phyloP scores from a whole-genome alignment of 1,284 basidiomycete species.

The Moniliophthora roreri region DNA sequence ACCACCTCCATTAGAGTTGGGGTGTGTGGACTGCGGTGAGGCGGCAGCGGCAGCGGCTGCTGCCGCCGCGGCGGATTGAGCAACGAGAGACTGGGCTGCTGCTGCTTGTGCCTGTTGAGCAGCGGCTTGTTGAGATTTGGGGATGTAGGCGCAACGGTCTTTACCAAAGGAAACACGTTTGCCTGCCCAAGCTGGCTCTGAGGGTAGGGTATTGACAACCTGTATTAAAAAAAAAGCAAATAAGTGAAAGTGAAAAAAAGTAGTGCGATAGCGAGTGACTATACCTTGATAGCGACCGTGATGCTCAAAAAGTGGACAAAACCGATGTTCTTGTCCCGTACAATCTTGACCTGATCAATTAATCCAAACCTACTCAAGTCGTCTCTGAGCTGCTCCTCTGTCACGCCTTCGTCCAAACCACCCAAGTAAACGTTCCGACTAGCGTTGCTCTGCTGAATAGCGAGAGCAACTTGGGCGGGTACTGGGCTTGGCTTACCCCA shows the following conservation, averaged over 20 bases:
- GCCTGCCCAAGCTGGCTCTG: constrained; percentile 88
- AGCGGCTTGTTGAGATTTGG: constrained; percentile 84
- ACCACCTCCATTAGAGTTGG: constrained; percentile 1
- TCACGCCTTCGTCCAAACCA: constrained; percentile 79
- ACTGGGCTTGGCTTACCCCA: constrained; percentile 94
- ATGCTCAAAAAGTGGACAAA: constrained; percentile 97
- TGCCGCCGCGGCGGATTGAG: constrained; percentile 48
- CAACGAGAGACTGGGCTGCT: constrained; percentile 77
- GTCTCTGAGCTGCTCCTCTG: constrained; percentile 87
- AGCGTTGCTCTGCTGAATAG: constrained; percentile 88
- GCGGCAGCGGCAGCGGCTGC: constrained; percentile 29
- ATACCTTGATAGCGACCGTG: constrained; percentile 86
- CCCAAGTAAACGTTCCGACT: constrained; percentile 94
- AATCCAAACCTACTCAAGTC: constrained; percentile 89
- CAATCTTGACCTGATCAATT: constrained; percentile 98
- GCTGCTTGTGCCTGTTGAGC: constrained; percentile 80
- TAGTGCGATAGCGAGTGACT: not conserved
- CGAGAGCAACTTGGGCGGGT: constrained; percentile 78
- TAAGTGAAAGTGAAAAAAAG: no score
- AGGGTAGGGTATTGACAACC: constrained; percentile 89
- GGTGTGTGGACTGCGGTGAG: constrained; percentile 8
- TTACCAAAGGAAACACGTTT: constrained; percentile 96
- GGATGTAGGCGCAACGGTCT: constrained; percentile 93
- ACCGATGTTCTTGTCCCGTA: constrained; percentile 95
- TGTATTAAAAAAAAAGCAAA: constrained; percentile 32